Evolutionary conservation across 2,329 filamentous ascomycete genomes (phyloP).

Genomic region (Davidsoniella neocaledoniae): DNA sequence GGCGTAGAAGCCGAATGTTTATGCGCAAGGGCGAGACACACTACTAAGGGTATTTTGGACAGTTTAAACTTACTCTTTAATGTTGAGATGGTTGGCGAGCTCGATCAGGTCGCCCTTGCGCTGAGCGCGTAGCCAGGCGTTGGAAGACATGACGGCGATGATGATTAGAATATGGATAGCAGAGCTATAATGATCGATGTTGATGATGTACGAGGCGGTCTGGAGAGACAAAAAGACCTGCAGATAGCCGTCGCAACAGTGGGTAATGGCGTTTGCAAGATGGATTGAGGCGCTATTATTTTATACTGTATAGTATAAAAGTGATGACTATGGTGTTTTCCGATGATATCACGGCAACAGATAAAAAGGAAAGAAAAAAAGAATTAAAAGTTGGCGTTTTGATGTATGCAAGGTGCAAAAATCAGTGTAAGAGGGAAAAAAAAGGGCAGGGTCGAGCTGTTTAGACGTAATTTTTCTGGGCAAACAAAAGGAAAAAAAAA

Average conservation of each 20-base stretch:
- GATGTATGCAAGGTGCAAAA: constrained; percentile 1
- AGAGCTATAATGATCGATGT: background rate
- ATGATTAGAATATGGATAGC: background rate
- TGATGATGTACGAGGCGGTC: background rate
- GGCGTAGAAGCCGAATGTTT: no score
- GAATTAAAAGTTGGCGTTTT: background rate
- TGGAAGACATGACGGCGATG: constrained; percentile 36
- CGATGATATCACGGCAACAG: no score
- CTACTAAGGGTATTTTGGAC: no score
- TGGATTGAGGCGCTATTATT: no score
- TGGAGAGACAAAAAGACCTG: no score
- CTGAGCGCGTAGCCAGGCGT: constrained; percentile 64
- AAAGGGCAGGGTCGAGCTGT: background rate
- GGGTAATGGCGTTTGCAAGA: no score
- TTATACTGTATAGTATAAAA: no score
- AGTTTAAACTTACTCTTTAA: constrained; percentile 49
- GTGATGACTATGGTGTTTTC: no score
- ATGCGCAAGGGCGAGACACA: no score
- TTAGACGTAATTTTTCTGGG: background rate
- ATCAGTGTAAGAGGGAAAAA: background rate
- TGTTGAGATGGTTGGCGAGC: constrained; percentile 52
- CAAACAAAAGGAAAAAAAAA: background rate
- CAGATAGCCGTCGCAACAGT: no score
- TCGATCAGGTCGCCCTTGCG: constrained; percentile 66
- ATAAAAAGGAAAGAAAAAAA: constrained; percentile 9